These are phyloP conservation scores for Fusarium incarnatum DNA, from an alignment of 2,329 filamentous ascomycete species.

Conservation along the genomic window DNA sequence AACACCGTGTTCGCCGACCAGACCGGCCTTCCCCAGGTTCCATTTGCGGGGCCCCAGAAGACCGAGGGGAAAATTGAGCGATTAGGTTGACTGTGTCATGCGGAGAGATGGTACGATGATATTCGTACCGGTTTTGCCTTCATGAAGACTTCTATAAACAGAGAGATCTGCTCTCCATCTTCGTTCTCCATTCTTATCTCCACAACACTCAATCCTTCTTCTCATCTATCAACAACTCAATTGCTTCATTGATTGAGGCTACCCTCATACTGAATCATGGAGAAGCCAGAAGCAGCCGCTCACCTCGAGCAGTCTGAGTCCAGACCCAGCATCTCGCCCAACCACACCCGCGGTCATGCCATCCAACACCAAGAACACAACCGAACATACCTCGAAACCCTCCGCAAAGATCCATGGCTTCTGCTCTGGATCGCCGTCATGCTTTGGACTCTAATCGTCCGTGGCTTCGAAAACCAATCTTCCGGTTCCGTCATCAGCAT, in stretches of 20 bases:
- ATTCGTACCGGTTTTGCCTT: neutral
- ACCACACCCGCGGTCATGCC: slow-evolving; percentile 41
- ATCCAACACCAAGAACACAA: slow-evolving; percentile 48
- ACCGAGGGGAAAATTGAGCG: neutral
- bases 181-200: neutral
- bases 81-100: neutral
- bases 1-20: neutral
- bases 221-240: neutral
- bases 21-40: neutral
- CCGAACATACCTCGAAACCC: slow-evolving; percentile 41
- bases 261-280: neutral
- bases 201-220: neutral
- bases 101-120: neutral
- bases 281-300: slow-evolving; percentile 19
- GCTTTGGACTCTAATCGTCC: slow-evolving; percentile 48
- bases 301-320: slow-evolving; percentile 20
- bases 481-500: slow-evolving; percentile 42
- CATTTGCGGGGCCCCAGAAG: neutral
- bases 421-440: slow-evolving; percentile 48
- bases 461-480: slow-evolving; percentile 46
- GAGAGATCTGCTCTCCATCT: neutral
- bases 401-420: slow-evolving; percentile 46
- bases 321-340: neutral
- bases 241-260: neutral
- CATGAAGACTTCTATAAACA: slow-evolving; percentile 9